phyloP scores from a whole-genome alignment of 495 filamentous ascomycete species.

The Penicillium malachiteum region DNA sequence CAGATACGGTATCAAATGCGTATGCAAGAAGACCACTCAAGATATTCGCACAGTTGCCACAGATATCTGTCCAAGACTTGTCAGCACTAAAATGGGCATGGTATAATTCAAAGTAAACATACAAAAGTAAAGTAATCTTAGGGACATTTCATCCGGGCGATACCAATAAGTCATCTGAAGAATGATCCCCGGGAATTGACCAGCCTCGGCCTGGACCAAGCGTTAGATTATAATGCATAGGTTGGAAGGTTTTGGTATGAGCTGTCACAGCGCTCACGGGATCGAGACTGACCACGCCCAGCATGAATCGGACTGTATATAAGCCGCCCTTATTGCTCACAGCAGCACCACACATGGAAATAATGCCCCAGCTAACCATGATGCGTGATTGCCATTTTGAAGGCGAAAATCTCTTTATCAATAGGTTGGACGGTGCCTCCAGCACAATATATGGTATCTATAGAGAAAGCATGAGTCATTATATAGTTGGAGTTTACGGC shows the following conservation, averaged over 20 bases:
- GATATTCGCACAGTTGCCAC: constrained; percentile 31
- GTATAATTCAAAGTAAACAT: not conserved
- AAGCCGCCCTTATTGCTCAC: constrained; percentile 31
- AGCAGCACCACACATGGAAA: constrained; percentile 34
- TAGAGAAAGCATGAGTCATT: not conserved
- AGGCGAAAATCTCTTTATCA: constrained; percentile 34
- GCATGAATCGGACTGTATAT: constrained; percentile 32
- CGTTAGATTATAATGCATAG: too few species aligned
- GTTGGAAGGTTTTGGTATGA: too few species aligned
- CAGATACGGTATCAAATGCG: constrained; percentile 31
- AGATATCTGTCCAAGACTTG: constrained; percentile 22
- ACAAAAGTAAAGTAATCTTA: constrained; percentile 20
- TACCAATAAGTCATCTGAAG: constrained; percentile 40
- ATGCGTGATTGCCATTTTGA: constrained; percentile 36
- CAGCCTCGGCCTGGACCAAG: constrained; percentile 27
- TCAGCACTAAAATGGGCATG: not conserved
- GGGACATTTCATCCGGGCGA: constrained; percentile 37
- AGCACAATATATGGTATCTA: constrained; percentile 47
- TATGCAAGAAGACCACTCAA: constrained; percentile 34
- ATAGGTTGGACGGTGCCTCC: constrained; percentile 39
- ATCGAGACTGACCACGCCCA: constrained; percentile 24
- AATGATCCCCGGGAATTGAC: constrained; percentile 37
- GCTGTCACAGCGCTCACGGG: not conserved
- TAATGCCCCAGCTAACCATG: constrained; percentile 37
- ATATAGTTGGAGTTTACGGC: constrained; percentile 9